Conservation (phyloP, 2,329 filamentous ascomycete species). For the Scedosporium dehoogii region DNA sequence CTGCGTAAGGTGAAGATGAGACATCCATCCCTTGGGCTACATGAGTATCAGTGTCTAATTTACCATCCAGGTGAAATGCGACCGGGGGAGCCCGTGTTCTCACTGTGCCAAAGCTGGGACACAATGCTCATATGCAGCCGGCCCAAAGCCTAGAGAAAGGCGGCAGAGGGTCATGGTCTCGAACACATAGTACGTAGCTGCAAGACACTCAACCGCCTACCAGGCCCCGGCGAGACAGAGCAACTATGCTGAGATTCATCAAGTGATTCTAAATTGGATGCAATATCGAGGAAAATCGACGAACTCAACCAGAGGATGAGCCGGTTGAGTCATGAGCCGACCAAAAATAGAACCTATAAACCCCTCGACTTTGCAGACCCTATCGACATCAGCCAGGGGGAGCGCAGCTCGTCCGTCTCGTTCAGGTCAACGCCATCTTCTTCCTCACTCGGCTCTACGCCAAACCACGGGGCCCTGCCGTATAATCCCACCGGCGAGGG, state of each 20-base stretch:
- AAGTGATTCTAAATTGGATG: conserved; percentile 12
- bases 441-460: not conserved
- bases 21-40: not conserved
- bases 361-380: not conserved
- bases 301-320: conserved; percentile 9
- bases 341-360: not conserved
- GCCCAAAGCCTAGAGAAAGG: conserved; percentile 9
- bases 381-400: not conserved
- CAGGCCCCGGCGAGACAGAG: conserved; percentile 5
- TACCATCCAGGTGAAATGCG: conserved; percentile 22
- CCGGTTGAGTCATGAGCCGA: conserved; percentile 6
- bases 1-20: conserved; percentile 2
- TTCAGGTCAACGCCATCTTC: conserved; percentile 7
- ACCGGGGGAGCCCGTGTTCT: conserved; percentile 25
- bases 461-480: not conserved
- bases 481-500: not conserved
- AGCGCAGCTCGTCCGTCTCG: not conserved
- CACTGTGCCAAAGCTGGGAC: conserved; percentile 26
- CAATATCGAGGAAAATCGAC: conserved; percentile 10
- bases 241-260: conserved; percentile 6
- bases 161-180: conserved; percentile 12
- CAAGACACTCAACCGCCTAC: not conserved
- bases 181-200: conserved; percentile 10
- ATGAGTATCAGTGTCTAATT: not conserved
- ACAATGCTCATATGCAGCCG: conserved; percentile 20